Base-by-base conservation (phyloP, 345 rosid species). In the Melaleuca quinquenervia region DNA sequence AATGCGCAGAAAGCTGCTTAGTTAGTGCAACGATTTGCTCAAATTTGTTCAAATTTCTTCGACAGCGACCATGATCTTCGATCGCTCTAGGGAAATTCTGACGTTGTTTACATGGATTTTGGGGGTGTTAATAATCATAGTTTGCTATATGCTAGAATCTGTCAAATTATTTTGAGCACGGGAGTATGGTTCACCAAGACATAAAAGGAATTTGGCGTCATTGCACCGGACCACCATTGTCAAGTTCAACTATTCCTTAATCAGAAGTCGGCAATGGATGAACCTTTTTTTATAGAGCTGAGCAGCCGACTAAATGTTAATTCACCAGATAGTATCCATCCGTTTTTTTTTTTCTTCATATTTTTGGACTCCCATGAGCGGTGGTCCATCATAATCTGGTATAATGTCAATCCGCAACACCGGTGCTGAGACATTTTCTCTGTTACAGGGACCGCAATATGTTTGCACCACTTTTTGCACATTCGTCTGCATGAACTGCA, bases 401-500 rank as follows among this genome's bases (percentile, higher is more conserved):
- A 8, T 20, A 0, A 62, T 62, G 41, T 62, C 75, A 29, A 62
- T 15, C 75, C 3, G 0, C 3, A 0, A 15, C 14, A 15, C 0
- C 15, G 75, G 1, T 48, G 16, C 52, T 82, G 85, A 82, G 82
- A 21, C 56, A 50, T 12, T 12, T 60, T 6, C 53, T 29, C 50
- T 84, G 41, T 87, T 83, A 3, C 94, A 97, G 99, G 99, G 98
- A 84, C 98, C 99, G 3, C 99, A 97, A 87, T 97, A 96, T 87
- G 98, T 95, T 52, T 97, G 99, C 91, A 92, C 98, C 85, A 96
- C 96, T 36, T 97, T 97, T 91, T 91, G 87, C 85, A 94, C 98
- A 82, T 97, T 97, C 90, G 91, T 96, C 83, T 97, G 99, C 93
- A 94, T 92, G 54, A 95, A 89, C 83, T 96, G 98, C 87, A 93